Percentiles rank a stretch among this genome's conserved stretches.
Evolutionary conservation across 805 yeast species (phyloP).

Genomic region (Cyberlindnera maritima): DNA sequence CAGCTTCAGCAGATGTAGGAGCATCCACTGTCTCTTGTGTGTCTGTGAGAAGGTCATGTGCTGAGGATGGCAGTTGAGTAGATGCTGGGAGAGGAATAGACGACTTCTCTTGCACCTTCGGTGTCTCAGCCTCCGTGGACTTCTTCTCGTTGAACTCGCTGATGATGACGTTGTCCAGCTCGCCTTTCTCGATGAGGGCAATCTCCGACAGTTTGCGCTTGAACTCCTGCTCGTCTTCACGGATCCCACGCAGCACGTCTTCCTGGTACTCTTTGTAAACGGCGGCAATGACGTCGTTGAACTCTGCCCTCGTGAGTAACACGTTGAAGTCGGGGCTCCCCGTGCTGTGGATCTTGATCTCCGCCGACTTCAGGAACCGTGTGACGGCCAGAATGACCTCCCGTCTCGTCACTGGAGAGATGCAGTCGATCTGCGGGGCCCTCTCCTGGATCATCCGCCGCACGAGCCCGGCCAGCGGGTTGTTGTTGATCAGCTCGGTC

Average conservation of each 20-base stretch:
- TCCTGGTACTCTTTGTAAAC: constrained; percentile 13
- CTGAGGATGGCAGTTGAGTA: too few relatives aligned
- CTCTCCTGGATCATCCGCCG: constrained; percentile 11
- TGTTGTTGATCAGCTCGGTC: constrained; percentile 22
- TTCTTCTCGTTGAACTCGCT: constrained; percentile 14
- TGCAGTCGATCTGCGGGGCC: constrained; percentile 4
- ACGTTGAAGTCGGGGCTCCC: constrained; percentile 25
- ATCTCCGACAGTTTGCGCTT: constrained; percentile 16
- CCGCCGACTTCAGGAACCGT: constrained; percentile 20
- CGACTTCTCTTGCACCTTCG: too few relatives aligned
- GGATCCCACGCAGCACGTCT: constrained; percentile 7
- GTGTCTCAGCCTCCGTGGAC: neutral
- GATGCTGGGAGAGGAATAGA: too few relatives aligned
- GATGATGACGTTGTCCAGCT: constrained; percentile 18
- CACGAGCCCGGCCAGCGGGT: constrained; percentile 15
- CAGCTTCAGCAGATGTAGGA: neutral
- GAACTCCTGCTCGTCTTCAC: constrained; percentile 16
- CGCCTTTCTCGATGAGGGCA: constrained; percentile 20
- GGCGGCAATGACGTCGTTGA: constrained; percentile 16
- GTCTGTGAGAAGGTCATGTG: too few relatives aligned
- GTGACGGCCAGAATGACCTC: constrained; percentile 28
- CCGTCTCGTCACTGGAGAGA: constrained; percentile 14
- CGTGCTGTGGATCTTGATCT: constrained; percentile 25
- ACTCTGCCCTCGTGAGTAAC: constrained; percentile 18
- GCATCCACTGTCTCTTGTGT: neutral